Conservation (phyloP, 345 rosid species). For the Citrus sp. region DNA sequence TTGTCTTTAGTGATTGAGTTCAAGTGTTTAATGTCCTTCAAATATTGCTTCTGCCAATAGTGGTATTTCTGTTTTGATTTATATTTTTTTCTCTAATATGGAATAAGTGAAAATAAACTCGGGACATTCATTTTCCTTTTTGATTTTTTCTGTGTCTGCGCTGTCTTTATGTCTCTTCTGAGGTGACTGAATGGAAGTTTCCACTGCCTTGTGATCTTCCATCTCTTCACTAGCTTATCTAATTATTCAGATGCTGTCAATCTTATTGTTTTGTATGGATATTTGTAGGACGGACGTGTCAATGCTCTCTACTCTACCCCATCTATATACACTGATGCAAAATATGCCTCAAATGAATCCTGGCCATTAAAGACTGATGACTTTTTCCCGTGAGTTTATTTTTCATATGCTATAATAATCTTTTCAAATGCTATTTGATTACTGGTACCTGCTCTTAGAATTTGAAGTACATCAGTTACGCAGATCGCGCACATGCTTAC, state of each 20-base stretch:
- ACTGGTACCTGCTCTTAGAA: conserved; percentile 9
- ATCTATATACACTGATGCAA: conserved; percentile 95
- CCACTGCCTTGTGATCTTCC: background rate
- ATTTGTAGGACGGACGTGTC: conserved; percentile 85
- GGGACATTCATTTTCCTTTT: background rate
- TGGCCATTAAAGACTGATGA: conserved; percentile 93
- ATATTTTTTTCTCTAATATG: background rate
- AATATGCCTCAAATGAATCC: conserved; percentile 59
- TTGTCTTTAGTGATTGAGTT: background rate
- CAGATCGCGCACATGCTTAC: conserved; percentile 88
- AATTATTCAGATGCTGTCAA: background rate
- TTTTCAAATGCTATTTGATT: conserved; percentile 7
- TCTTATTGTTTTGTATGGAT: conserved; percentile 12
- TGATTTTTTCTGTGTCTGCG: background rate
- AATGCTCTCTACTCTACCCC: conserved; percentile 97
- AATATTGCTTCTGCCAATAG: background rate
- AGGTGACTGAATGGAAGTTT: conserved; percentile 5
- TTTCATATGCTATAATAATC: conserved; percentile 3
- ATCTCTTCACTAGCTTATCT: conserved; percentile 1
- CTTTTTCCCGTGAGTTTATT: conserved; percentile 86
- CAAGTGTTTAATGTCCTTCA: background rate
- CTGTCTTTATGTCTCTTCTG: background rate
- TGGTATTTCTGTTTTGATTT: background rate
- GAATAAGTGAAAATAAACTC: background rate
- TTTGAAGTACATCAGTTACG: conserved; percentile 62